A percentile compares a stretch with the other conserved stretches of the same genome.
Conservation (phyloP, 139 green algal genomes). For the Asterochloris sp. region DNA sequence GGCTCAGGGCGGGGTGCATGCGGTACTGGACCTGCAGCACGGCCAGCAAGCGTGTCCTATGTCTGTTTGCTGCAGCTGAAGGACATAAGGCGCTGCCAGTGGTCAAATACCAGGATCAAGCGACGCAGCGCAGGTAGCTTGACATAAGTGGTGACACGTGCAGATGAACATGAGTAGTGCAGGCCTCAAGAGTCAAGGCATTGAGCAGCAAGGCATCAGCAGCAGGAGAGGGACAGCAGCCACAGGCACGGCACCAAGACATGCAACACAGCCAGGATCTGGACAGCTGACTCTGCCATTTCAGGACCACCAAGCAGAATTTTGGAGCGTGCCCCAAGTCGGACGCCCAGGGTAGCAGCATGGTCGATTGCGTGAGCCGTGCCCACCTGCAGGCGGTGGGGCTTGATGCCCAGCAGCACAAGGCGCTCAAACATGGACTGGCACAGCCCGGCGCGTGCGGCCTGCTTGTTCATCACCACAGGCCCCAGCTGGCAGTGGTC, state of each 20-base stretch:
- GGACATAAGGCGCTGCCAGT: too few relatives aligned
- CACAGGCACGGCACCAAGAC: background rate
- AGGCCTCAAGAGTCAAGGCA: too few relatives aligned
- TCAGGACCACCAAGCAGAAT: constrained; percentile 1
- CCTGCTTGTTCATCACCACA: constrained; percentile 84
- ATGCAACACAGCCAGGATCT: background rate
- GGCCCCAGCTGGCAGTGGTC: constrained; percentile 97
- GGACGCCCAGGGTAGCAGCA: background rate
- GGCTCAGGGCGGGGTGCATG: constrained; percentile 95
- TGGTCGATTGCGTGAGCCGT: background rate
- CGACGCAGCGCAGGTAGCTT: too few relatives aligned
- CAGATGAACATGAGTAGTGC: too few relatives aligned
- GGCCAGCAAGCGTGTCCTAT: background rate
- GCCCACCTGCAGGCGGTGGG: constrained; percentile 83
- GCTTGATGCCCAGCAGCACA: constrained; percentile 87
- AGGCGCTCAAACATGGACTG: constrained; percentile 96
- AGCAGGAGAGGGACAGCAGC: background rate
- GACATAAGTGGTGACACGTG: too few relatives aligned
- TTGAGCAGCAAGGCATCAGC: background rate
- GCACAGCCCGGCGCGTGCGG: constrained; percentile 79
- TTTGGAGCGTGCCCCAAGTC: background rate
- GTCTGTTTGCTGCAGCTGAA: background rate
- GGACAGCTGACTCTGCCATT: too few relatives aligned
- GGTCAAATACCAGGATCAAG: too few relatives aligned
- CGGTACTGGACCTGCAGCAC: constrained; percentile 90